Evolutionary conservation across 2,329 filamentous ascomycete species (phyloP).

Genomic region (Alternaria metachromatica): DNA sequence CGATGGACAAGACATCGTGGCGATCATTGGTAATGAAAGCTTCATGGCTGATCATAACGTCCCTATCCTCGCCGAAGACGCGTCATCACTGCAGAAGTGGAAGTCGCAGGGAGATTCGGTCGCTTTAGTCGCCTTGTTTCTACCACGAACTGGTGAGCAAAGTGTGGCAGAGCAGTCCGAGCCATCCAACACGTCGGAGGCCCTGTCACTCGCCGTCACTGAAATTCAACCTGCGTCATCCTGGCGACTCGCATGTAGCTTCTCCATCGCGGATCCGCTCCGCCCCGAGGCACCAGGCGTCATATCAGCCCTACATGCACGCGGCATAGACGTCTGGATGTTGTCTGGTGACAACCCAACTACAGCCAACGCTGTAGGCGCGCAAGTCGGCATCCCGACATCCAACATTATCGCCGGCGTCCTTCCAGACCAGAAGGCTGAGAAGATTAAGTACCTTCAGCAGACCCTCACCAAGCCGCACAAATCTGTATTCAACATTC

Average conservation of each 20-base stretch:
- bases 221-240: conserved; percentile 8
- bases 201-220: neutral
- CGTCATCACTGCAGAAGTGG: conserved; percentile 45
- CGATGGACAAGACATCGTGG: conserved; percentile 35
- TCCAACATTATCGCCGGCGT: conserved; percentile 85
- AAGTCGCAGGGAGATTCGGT: conserved; percentile 52
- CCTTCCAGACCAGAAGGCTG: conserved; percentile 81
- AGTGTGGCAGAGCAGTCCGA: neutral
- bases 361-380: conserved; percentile 82
- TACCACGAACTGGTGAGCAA: neutral
- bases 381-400: conserved; percentile 73
- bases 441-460: conserved; percentile 65
- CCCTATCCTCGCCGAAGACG: conserved; percentile 27
- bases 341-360: conserved; percentile 87
- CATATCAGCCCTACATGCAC: conserved; percentile 67
- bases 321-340: conserved; percentile 83
- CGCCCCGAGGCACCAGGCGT: conserved; percentile 73
- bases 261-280: conserved; percentile 82
- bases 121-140: conserved; percentile 45
- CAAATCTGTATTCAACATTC: conserved; percentile 23
- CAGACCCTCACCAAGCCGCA: conserved; percentile 36
- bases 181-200: neutral
- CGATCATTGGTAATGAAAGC: conserved; percentile 75
- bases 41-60: conserved; percentile 62
- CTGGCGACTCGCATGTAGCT: conserved; percentile 65